Percentiles rank a stretch among this genome's conserved stretches.
These are phyloP conservation scores for Chaetomiaceae sp. DNA, from an alignment of 2,329 filamentous ascomycete genomes.

Conservation along the genomic window DNA sequence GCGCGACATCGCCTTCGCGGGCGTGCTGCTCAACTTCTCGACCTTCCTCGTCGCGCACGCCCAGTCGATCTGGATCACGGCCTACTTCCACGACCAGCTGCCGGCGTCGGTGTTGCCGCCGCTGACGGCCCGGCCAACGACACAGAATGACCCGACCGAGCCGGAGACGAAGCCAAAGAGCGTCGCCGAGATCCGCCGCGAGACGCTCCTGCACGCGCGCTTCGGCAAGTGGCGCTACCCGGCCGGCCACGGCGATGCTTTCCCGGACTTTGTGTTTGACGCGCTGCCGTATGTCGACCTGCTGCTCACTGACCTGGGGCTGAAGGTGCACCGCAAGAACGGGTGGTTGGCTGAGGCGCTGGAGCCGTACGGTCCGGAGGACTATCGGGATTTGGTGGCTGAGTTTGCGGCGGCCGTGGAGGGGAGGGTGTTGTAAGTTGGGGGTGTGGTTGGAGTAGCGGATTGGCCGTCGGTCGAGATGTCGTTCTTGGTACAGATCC, in stretches of 20 bases:
- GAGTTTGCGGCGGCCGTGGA: slow-evolving; percentile 36
- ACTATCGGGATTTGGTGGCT: slow-evolving; percentile 50
- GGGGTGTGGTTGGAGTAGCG: too few relatives aligned
- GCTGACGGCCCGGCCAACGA: neutral
- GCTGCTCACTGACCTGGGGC: slow-evolving; percentile 60
- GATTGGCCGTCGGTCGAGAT: too few relatives aligned
- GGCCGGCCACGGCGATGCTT: slow-evolving; percentile 55
- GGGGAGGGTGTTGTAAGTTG: neutral
- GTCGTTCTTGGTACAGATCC: too few relatives aligned
- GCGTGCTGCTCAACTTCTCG: slow-evolving; percentile 40
- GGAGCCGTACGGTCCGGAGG: slow-evolving; percentile 53
- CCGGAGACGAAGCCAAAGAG: slow-evolving; percentile 29
- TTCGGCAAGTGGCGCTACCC: slow-evolving; percentile 69
- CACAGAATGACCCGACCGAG: neutral
- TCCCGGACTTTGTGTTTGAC: slow-evolving; percentile 72
- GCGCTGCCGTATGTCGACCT: slow-evolving; percentile 67
- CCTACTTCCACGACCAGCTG: slow-evolving; percentile 56
- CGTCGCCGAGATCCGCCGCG: slow-evolving; percentile 41
- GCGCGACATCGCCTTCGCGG: slow-evolving; percentile 43
- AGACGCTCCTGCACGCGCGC: slow-evolving; percentile 60
- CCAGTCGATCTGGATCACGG: slow-evolving; percentile 59
- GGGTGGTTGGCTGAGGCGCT: slow-evolving; percentile 48
- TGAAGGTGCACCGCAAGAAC: slow-evolving; percentile 52
- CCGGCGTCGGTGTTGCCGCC: slow-evolving; percentile 26
- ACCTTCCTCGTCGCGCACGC: slow-evolving; percentile 39